These are phyloP conservation scores for Arthrobotrys pseudoclavata DNA, from an alignment of 2,329 filamentous ascomycete species.

Conservation along the genomic window DNA sequence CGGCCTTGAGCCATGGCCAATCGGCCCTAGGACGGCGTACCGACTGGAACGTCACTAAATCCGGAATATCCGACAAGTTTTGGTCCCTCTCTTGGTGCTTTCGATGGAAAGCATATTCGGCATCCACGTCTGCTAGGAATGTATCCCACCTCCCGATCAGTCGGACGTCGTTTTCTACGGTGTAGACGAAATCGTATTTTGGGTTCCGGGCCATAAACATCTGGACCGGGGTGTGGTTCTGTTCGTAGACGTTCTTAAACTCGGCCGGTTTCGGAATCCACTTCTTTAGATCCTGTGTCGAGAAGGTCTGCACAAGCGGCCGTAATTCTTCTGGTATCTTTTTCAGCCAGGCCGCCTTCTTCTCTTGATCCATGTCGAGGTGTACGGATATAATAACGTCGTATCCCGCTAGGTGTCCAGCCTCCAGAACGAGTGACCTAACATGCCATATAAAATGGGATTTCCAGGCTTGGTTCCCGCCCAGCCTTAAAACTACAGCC, in stretches of 20 bases:
- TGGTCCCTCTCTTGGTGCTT: conserved; percentile 35
- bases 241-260: conserved; percentile 38
- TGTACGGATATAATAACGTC: conserved; percentile 45
- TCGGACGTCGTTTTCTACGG: conserved; percentile 32
- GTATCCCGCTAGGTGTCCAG: conserved; percentile 36
- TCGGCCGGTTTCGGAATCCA: conserved; percentile 31
- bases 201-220: conserved; percentile 30
- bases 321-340: conserved; percentile 26
- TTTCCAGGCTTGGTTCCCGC: conserved; percentile 25
- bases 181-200: conserved; percentile 38
- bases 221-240: conserved; percentile 36
- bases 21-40: conserved; percentile 17
- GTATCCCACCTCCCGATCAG: conserved; percentile 39
- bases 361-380: conserved; percentile 5
- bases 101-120: conserved; percentile 41
- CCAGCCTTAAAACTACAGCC: conserved; percentile 33
- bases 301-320: conserved; percentile 35
- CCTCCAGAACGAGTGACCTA: conserved; percentile 43
- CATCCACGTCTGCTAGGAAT: conserved; percentile 35
- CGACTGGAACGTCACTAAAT: conserved; percentile 33
- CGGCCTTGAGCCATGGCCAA: conserved; percentile 35
- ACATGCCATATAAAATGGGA: conserved; percentile 26
- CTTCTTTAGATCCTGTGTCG: conserved; percentile 27
- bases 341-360: conserved; percentile 14
- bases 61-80: conserved; percentile 19